Evolutionary conservation across 768 basidiomycete genomes (phyloP).

Genomic region (Sarcodon aspratus): DNA sequence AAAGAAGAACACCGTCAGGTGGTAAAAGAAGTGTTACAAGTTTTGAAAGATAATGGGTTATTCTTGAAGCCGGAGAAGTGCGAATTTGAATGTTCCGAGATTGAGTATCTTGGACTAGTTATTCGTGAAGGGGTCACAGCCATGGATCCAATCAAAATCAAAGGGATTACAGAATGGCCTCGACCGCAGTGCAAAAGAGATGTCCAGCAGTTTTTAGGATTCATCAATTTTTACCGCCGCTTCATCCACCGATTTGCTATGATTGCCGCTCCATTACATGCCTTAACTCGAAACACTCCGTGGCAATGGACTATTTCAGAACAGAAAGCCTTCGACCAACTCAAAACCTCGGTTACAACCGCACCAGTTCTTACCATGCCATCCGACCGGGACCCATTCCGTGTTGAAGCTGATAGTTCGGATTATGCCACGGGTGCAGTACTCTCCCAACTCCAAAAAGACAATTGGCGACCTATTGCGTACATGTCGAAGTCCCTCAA

Average conservation of each 20-base stretch:
- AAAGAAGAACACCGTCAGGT: constrained; percentile 5
- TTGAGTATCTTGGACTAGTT: constrained; percentile 19
- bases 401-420: constrained; percentile 8
- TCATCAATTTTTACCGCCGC: background rate
- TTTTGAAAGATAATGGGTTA: constrained; percentile 17
- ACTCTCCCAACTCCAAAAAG: constrained; percentile 10
- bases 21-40: constrained; percentile 11
- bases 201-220: constrained; percentile 16
- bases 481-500: constrained; percentile 13
- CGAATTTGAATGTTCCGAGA: constrained; percentile 11
- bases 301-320: constrained; percentile 5
- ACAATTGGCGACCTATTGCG: constrained; percentile 12
- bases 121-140: constrained; percentile 7
- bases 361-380: constrained; percentile 9
- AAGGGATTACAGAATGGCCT: constrained; percentile 19
- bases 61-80: constrained; percentile 25
- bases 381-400: constrained; percentile 3
- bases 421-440: constrained; percentile 11
- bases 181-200: constrained; percentile 8
- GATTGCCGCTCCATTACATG: constrained; percentile 10
- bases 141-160: constrained; percentile 23
- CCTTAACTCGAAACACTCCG: constrained; percentile 7
- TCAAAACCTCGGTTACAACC: constrained; percentile 10
- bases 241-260: background rate
- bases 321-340: constrained; percentile 8